These are phyloP conservation scores for Coffea canephora DNA, from an alignment of 257 asterid species.

Conservation along the genomic window DNA sequence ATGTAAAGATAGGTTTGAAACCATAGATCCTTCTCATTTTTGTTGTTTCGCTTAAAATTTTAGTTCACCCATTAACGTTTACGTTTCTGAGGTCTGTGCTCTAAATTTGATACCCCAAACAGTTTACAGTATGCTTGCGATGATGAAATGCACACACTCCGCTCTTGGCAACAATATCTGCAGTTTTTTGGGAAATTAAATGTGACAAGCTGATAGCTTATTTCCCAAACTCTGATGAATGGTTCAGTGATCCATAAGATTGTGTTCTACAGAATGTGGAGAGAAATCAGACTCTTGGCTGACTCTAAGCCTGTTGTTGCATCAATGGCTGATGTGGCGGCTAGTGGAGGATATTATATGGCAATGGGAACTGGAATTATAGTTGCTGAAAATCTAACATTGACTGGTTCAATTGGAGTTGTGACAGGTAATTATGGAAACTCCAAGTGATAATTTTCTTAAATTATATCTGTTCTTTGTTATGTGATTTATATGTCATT, in stretches of 20 bases:
- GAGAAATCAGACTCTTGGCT: constrained; percentile 93
- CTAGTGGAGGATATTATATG: constrained; percentile 99
- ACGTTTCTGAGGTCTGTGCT: background rate
- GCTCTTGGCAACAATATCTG: background rate
- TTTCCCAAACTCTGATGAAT: background rate
- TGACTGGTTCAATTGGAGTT: constrained; percentile 98
- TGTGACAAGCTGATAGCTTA: background rate
- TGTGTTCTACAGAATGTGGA: constrained; percentile 81
- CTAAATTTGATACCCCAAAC: background rate
- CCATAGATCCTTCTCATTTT: background rate
- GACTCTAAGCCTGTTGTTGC: constrained; percentile 86
- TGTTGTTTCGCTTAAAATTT: background rate
- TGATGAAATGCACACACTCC: background rate
- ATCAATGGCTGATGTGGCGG: constrained; percentile 99
- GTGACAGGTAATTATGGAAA: constrained; percentile 64
- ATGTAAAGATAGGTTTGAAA: background rate
- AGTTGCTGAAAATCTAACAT: constrained; percentile 88
- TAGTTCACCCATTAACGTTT: background rate
- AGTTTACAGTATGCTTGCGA: background rate
- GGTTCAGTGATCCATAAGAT: constrained; percentile 17
- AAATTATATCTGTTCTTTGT: background rate
- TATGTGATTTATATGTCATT: background rate
- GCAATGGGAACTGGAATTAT: constrained; percentile 87
- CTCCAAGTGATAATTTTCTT: background rate
- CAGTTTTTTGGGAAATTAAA: background rate